phyloP scores from a whole-genome alignment of 345 rosid genomes.

The Bretschneidera sinensis region DNA sequence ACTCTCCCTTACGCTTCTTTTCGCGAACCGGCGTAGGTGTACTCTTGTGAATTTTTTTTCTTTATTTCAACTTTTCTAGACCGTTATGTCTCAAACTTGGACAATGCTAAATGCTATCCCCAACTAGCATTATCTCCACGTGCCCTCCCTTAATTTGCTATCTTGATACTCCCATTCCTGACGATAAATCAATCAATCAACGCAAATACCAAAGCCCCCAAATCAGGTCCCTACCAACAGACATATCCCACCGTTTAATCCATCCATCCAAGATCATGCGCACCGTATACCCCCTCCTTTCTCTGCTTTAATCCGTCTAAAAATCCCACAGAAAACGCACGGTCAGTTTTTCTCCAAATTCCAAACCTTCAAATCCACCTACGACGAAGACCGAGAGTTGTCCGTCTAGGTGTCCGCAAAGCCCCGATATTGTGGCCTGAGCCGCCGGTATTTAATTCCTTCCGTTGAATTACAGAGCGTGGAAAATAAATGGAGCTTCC shows the following conservation, averaged over 20 bases:
- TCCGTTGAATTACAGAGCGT: too few species aligned
- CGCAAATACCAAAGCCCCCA: neutral
- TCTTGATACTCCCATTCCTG: slow-evolving; percentile 15
- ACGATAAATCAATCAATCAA: too few species aligned
- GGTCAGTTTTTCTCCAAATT: neutral
- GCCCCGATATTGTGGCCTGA: slow-evolving; percentile 18
- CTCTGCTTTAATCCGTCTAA: slow-evolving; percentile 6
- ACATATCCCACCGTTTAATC: too few species aligned
- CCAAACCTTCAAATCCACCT: too few species aligned
- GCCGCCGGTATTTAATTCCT: neutral
- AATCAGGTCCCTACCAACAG: neutral
- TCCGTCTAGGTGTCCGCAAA: neutral
- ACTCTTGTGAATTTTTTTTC: too few species aligned
- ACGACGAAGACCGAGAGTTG: neutral
- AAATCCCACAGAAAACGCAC: neutral
- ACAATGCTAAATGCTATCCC: too few species aligned
- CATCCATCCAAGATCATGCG: slow-evolving; percentile 21
- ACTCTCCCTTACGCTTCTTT: too few species aligned
- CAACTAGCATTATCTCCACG: slow-evolving; percentile 42
- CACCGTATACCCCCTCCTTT: slow-evolving; percentile 16
- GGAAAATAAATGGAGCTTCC: slow-evolving; percentile 42
- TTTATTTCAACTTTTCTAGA: too few species aligned
- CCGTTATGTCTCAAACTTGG: too few species aligned
- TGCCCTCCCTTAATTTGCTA: slow-evolving; percentile 16
- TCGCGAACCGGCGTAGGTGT: too few species aligned